Conservation (phyloP, 2,329 filamentous ascomycete species). For the Cercospora zeina region DNA sequence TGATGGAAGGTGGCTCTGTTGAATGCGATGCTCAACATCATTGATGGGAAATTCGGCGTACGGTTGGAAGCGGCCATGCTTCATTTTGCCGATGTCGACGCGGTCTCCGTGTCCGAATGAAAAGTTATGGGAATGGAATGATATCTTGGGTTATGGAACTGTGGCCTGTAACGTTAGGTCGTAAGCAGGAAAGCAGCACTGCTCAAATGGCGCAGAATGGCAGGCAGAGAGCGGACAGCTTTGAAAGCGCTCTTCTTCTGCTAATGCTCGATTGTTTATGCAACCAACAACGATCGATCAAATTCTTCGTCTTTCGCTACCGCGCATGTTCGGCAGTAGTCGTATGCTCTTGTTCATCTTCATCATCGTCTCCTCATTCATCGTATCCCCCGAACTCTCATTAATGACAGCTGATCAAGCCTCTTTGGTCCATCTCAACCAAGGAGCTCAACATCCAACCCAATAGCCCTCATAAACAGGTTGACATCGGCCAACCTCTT, state of each 20-base stretch:
- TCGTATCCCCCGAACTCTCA: not conserved
- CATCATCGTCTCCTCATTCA: not conserved
- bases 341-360: conserved; percentile 1
- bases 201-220: not conserved
- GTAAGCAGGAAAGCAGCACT: not conserved
- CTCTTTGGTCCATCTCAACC: conserved; percentile 48
- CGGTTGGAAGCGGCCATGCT: not conserved
- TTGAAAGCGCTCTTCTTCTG: not conserved
- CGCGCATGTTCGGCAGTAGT: conserved; percentile 25
- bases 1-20: not conserved
- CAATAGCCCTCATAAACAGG: conserved; percentile 96
- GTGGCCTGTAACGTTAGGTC: not conserved
- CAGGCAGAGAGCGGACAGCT: not conserved
- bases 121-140: not conserved
- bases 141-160: not conserved
- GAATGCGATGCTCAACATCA: not conserved
- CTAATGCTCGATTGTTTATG: not conserved
- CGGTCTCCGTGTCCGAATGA: not conserved
- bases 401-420: not conserved
- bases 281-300: conserved; percentile 3
- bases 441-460: conserved; percentile 86
- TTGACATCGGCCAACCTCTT: conserved; percentile 90
- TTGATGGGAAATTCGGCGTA: not conserved
- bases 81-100: not conserved
- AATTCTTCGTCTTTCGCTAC: conserved; percentile 11